Conservation (phyloP, 2,329 filamentous ascomycete genomes). For the Botrytis porri region DNA sequence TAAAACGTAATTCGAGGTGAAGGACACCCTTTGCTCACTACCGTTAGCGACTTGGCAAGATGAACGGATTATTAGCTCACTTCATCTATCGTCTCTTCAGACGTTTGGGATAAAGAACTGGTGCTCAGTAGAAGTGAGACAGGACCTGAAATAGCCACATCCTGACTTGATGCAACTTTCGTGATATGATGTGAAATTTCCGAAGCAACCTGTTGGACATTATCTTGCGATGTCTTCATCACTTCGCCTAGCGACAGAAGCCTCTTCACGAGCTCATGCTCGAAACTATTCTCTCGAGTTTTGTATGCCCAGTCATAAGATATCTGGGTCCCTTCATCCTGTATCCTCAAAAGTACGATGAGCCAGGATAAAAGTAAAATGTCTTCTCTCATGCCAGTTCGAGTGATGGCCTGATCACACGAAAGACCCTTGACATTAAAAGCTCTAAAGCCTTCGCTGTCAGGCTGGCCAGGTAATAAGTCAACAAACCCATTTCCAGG, state of each 20-base stretch:
- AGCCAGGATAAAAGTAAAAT: conserved; percentile 46
- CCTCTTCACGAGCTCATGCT: conserved; percentile 26
- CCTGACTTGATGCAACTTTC: not conserved
- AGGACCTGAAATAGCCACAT: not conserved
- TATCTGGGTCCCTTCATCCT: conserved; percentile 40
- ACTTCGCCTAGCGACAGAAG: conserved; percentile 38
- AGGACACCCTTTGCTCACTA: conserved; percentile 8
- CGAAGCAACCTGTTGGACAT: conserved; percentile 32
- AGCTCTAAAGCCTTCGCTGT: conserved; percentile 28
- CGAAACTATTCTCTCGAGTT: conserved; percentile 31
- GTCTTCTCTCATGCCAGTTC: conserved; percentile 43
- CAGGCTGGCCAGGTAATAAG: conserved; percentile 4
- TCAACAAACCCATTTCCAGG: conserved; percentile 14
- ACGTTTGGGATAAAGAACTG: conserved; percentile 17
- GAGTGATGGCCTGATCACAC: conserved; percentile 30
- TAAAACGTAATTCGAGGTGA: conserved; percentile 11
- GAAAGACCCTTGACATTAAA: conserved; percentile 37
- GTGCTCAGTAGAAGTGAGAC: conserved; percentile 25
- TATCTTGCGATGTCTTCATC: conserved; percentile 38
- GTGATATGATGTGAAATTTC: conserved; percentile 36
- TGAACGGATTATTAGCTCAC: conserved; percentile 26
- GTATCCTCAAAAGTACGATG: conserved; percentile 44
- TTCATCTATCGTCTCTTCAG: conserved; percentile 29
- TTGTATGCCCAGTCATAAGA: conserved; percentile 41
- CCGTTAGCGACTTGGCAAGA: conserved; percentile 1